Evolutionary conservation across 1,139 yeast genomes (phyloP), one percentile per base, ranked within the genome.

Genomic region (Wickerhamomyces sp.): DNA sequence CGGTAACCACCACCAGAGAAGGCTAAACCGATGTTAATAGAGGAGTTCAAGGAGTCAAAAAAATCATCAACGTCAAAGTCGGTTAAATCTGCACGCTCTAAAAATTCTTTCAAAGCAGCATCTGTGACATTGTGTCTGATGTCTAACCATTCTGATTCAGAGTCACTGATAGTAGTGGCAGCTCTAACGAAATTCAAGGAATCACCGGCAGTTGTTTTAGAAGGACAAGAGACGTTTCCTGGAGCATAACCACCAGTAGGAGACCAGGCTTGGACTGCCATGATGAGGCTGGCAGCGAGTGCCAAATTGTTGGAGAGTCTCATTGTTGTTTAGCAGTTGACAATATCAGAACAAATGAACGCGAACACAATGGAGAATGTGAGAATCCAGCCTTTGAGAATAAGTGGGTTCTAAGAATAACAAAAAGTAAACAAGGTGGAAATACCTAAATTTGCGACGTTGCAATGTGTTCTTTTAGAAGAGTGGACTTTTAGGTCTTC

Each of bases 1-100:
- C 97, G 76, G 66, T 87, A 89, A 4, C 96, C 95, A 58, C 97
- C 97, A 36, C 97, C 97, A 7, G 93, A 81, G 60, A 87, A 84
- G 4, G 95, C 90, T 23, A 89, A 60, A 4, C 84, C 96, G 45
- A 88, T 72, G 46, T 68, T 73, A 45, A 77, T 71, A 31, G 75
- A 66, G 39, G 64, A 50, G 63, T 68, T 57, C 46, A 66, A 61
- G 11, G 64, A 54, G 47, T 68, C 65, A 55, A 84, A 60, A 56
- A 79, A 81, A 3, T 60, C 55, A 18, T 65, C 67, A 3, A 79
- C 75, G 55, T 81, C 77, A 55, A 87, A 82, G 56, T 78, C 83
- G 7, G 77, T 67, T 56, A 84, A 59, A 45, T 81, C 78, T 6
- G 87, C 78, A 23, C 76, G 69, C 10, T 71, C 64, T 43, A 89